Conservation (phyloP, 192 early-diverging fungal species). For the Backusella macrospora region DNA sequence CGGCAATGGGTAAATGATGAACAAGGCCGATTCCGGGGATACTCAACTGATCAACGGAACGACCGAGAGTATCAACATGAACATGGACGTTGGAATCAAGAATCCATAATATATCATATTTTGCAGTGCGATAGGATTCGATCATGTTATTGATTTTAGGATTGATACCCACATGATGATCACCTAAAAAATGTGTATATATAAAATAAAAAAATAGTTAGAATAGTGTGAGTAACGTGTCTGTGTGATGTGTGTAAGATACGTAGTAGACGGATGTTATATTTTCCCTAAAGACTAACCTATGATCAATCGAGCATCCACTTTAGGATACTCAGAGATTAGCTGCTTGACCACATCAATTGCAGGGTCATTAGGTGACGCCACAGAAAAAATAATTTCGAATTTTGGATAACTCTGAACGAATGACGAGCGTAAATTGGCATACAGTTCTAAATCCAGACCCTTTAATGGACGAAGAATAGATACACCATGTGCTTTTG, state of each 20-base stretch:
- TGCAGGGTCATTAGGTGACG: constrained; percentile 79
- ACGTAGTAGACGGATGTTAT: neutral
- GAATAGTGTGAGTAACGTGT: neutral
- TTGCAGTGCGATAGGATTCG: constrained; percentile 73
- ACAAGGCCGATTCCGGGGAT: constrained; percentile 83
- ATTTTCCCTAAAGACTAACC: constrained; percentile 48
- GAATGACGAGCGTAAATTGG: constrained; percentile 87
- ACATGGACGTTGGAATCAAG: constrained; percentile 90
- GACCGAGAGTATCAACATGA: constrained; percentile 72
- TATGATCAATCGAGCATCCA: constrained; percentile 76
- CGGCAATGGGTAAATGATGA: constrained; percentile 92
- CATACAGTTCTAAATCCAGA: constrained; percentile 78
- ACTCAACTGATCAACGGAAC: constrained; percentile 80
- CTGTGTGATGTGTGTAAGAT: no score
- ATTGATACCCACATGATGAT: constrained; percentile 80
- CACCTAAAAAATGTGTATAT: constrained; percentile 47
- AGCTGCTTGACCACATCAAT: constrained; percentile 73
- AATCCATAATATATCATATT: constrained; percentile 93
- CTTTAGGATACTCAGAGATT: constrained; percentile 71
- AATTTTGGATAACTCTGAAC: constrained; percentile 84
- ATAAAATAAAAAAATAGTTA: neutral
- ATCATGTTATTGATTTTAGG: constrained; percentile 97
- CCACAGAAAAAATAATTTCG: constrained; percentile 91
- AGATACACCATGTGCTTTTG: constrained; percentile 75
- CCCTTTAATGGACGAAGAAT: constrained; percentile 96